Conservation (phyloP, 352 stramenopile genomes). For the Pythium biforme region DNA sequence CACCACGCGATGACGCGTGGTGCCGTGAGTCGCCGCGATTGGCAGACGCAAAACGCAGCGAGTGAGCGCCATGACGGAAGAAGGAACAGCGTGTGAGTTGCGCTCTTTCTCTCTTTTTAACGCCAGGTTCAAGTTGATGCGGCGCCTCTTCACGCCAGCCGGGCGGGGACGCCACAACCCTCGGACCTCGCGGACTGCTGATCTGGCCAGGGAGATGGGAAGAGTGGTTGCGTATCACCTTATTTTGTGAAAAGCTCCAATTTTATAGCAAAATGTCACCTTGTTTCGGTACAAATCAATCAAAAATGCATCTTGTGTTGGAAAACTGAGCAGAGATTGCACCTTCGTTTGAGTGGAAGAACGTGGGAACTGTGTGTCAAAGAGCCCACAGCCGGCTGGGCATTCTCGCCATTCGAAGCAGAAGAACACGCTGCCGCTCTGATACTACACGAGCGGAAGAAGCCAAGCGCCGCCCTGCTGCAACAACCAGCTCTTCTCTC, state of each 20-base stretch:
- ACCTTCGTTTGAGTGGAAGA: slow-evolving; percentile 17
- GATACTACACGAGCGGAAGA: not conserved
- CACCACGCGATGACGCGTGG: slow-evolving; percentile 12
- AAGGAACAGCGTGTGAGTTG: not conserved
- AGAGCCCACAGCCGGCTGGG: slow-evolving; percentile 6
- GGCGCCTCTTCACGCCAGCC: slow-evolving; percentile 22
- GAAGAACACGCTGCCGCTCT: slow-evolving; percentile 22
- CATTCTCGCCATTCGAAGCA: slow-evolving; percentile 25
- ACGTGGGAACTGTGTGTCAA: slow-evolving; percentile 19
- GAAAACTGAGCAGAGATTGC: too few relatives aligned
- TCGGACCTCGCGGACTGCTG: not conserved
- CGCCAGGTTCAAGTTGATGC: slow-evolving; percentile 25
- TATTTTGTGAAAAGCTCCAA: slow-evolving; percentile 12
- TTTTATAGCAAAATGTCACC: slow-evolving; percentile 8
- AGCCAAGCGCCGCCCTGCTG: slow-evolving; percentile 15
- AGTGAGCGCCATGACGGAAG: too few relatives aligned
- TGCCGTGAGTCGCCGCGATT: slow-evolving; percentile 6
- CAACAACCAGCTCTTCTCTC: not conserved
- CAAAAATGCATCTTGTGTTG: not conserved
- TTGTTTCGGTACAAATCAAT: slow-evolving; percentile 1
- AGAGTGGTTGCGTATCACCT: slow-evolving; percentile 3
- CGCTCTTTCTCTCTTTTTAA: slow-evolving; percentile 7
- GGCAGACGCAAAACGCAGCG: not conserved
- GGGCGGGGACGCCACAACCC: slow-evolving; percentile 8
- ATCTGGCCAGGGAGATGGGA: not conserved